Evolutionary conservation across 352 stramenopile species (phyloP).

Genomic region (Phytophthora pini): DNA sequence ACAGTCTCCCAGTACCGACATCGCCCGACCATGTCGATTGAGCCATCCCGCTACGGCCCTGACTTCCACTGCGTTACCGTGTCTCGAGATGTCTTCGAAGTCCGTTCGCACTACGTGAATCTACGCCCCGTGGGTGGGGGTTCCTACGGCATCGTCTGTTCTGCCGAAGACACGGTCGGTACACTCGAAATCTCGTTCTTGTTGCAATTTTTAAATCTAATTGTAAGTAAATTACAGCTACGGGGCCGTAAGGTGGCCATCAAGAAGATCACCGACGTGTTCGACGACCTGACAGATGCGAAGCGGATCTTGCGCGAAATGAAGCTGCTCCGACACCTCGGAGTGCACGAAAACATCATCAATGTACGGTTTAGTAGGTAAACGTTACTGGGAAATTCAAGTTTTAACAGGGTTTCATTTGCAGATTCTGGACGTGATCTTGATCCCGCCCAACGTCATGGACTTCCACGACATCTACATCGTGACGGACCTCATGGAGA

Average conservation of each 20-base stretch:
- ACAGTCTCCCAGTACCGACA: conserved; percentile 30
- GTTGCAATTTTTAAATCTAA: conserved; percentile 5
- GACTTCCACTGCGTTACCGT: conserved; percentile 86
- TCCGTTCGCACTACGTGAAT: conserved; percentile 84
- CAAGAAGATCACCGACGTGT: conserved; percentile 94
- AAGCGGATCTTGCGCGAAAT: conserved; percentile 95
- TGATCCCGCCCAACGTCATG: conserved; percentile 84
- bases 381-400: not conserved
- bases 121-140: conserved; percentile 81
- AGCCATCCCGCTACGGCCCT: conserved; percentile 78
- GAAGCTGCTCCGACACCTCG: conserved; percentile 92
- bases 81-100: conserved; percentile 84
- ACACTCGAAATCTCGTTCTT: not conserved
- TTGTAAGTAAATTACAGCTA: conserved; percentile 45
- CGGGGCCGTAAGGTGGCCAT: conserved; percentile 89
- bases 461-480: conserved; percentile 93
- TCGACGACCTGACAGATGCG: conserved; percentile 92
- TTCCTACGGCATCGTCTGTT: conserved; percentile 94
- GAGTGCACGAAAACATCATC: conserved; percentile 93
- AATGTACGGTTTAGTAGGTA: conserved; percentile 48
- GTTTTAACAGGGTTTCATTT: conserved; percentile 2
- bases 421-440: conserved; percentile 84
- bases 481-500: conserved; percentile 93
- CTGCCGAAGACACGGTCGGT: conserved; percentile 89
- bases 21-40: conserved; percentile 55